phyloP scores from a whole-genome alignment of 352 stramenopile species.

The Thraustotheca clavata region DNA sequence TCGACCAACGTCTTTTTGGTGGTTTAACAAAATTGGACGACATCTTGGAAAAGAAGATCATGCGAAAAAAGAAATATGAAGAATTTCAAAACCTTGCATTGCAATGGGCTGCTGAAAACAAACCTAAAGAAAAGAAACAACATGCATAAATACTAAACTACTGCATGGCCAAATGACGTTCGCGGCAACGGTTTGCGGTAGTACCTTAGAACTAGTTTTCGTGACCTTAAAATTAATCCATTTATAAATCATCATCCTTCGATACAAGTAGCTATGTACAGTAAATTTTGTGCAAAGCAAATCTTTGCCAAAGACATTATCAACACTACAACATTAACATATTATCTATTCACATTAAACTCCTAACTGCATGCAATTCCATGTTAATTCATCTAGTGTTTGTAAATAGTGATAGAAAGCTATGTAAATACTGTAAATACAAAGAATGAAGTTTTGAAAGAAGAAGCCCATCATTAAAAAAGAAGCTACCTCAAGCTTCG shows the following conservation, averaged over 20 bases:
- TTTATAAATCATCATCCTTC: too few species aligned
- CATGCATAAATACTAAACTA: background rate
- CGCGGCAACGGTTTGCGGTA: background rate
- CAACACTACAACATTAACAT: too few species aligned
- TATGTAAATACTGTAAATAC: too few species aligned
- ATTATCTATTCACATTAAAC: too few species aligned
- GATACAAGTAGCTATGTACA: too few species aligned
- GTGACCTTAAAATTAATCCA: background rate
- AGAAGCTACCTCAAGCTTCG: background rate
- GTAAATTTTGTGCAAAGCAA: too few species aligned
- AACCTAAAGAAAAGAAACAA: slow-evolving; percentile 3
- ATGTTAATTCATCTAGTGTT: background rate
- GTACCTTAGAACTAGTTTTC: background rate
- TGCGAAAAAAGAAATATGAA: slow-evolving; percentile 21
- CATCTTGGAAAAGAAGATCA: slow-evolving; percentile 20
- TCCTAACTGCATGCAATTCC: background rate
- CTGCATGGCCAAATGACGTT: too few species aligned
- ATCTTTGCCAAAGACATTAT: too few species aligned
- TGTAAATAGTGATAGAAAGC: too few species aligned
- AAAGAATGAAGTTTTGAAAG: background rate
- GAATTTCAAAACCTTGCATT: slow-evolving; percentile 3
- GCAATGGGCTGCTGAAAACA: slow-evolving; percentile 10
- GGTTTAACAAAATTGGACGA: slow-evolving; percentile 16
- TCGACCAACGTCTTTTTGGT: slow-evolving; percentile 19
- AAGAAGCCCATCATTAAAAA: slow-evolving; percentile 2